These are phyloP conservation scores for Gomphus bonarii DNA, from an alignment of 1,284 basidiomycete species.

Conservation along the genomic window DNA sequence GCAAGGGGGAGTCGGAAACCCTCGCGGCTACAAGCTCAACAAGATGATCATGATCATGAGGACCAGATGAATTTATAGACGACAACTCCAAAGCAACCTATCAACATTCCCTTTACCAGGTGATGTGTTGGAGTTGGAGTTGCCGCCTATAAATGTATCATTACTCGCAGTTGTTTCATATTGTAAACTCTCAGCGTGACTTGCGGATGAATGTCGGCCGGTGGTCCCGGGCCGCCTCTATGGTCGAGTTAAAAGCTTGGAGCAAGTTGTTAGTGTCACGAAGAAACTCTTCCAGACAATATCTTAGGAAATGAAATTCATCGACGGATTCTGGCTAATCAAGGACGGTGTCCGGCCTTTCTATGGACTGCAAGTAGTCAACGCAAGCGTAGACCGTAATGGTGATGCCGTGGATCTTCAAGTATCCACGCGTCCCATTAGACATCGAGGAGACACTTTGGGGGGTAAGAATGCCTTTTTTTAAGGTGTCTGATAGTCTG, in stretches of 20 bases:
- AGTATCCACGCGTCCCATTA: conserved; percentile 55
- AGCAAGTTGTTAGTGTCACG: background rate
- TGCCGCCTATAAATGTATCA: background rate
- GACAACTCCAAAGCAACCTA: no score
- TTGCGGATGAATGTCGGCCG: background rate
- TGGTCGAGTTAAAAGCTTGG: background rate
- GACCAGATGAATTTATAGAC: no score
- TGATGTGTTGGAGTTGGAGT: no score
- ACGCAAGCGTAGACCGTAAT: conserved; percentile 31
- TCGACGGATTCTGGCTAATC: conserved; percentile 61
- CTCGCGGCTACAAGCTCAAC: no score
- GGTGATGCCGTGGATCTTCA: conserved; percentile 43
- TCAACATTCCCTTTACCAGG: no score
- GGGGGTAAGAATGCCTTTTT: conserved; percentile 34
- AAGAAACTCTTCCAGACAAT: background rate
- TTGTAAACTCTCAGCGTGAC: background rate
- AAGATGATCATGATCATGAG: no score
- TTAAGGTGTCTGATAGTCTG: background rate
- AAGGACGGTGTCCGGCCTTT: conserved; percentile 54
- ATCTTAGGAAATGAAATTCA: conserved; percentile 19
- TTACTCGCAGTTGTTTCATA: background rate
- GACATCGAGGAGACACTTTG: conserved; percentile 59
- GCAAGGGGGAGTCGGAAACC: no score
- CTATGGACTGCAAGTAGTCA: conserved; percentile 45
- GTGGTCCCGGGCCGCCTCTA: background rate